Percentiles rank a stretch among this genome's conserved stretches.
Evolutionary conservation across 23 red algal species (phyloP).

Genomic region (Gracilaria vermiculophylla): DNA sequence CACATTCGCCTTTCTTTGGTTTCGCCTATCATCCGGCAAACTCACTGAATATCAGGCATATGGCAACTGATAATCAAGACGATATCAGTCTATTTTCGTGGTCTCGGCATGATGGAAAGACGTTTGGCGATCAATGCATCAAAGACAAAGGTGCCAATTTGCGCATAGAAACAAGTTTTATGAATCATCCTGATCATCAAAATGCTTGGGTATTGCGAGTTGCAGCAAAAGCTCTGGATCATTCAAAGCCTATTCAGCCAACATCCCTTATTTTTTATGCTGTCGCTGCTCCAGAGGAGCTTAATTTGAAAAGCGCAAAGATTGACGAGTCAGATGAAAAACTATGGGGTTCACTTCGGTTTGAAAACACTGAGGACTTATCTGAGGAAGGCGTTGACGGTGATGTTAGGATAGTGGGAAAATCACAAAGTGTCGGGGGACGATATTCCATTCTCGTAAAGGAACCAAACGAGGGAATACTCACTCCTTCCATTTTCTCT

Average conservation of each 20-base stretch:
- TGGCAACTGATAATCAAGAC: constrained; percentile 44
- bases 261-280: constrained; percentile 70
- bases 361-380: background rate
- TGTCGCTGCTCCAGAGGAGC: constrained; percentile 51
- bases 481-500: background rate
- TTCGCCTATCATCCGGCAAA: constrained; percentile 66
- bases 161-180: constrained; percentile 15
- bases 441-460: constrained; percentile 29
- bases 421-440: constrained; percentile 48
- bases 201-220: constrained; percentile 51
- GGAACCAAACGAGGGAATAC: constrained; percentile 12
- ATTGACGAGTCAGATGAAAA: background rate
- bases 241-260: background rate
- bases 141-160: constrained; percentile 38
- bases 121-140: constrained; percentile 54
- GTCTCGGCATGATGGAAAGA: constrained; percentile 63
- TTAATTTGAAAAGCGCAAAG: background rate
- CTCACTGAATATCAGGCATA: constrained; percentile 43
- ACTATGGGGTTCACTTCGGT: constrained; percentile 49
- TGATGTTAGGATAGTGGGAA: constrained; percentile 31
- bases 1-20: constrained; percentile 73
- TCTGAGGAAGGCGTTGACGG: constrained; percentile 8
- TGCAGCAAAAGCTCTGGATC: constrained; percentile 30
- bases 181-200: constrained; percentile 28
- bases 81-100: constrained; percentile 45